Conservation (phyloP, 176 grass and related monocot genomes). For the Rhipidocladum racemiflorum region DNA sequence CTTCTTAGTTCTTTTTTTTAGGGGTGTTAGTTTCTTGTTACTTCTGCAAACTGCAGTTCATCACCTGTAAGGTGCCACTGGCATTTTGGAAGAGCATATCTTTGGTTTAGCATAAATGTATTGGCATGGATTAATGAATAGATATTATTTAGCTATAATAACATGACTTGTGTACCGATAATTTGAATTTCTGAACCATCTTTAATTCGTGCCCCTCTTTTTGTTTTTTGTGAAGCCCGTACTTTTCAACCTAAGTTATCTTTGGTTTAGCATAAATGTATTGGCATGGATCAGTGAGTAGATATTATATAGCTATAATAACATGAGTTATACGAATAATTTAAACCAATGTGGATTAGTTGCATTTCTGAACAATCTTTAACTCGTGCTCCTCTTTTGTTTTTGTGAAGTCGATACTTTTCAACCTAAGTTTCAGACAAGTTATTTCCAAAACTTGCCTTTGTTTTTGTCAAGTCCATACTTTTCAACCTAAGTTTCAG, state of each 20-base stretch:
- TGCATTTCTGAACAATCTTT: background rate
- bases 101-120: background rate
- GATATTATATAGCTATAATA: background rate
- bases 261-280: background rate
- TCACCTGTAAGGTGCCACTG: background rate
- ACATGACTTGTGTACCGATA: background rate
- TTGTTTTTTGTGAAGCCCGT: background rate
- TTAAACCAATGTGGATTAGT: background rate
- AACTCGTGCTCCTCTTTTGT: background rate
- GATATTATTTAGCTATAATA: background rate
- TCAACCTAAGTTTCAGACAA: background rate
- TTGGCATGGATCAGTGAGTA: background rate
- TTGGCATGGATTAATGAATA: background rate
- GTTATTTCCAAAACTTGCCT: background rate
- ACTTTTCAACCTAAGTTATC: background rate
- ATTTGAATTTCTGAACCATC: background rate
- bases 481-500: background rate
- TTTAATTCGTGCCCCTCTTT: background rate
- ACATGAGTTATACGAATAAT: background rate
- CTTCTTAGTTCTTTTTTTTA: background rate
- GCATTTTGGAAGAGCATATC: background rate
- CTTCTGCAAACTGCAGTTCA: background rate
- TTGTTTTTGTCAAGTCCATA: background rate
- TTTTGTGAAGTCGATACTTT: background rate
- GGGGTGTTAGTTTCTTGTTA: background rate